A percentile compares a stretch with the other conserved stretches of the same genome.
These are phyloP conservation scores for Hypoxylon sp. DNA, from an alignment of 2,329 filamentous ascomycete species.

Conservation along the genomic window DNA sequence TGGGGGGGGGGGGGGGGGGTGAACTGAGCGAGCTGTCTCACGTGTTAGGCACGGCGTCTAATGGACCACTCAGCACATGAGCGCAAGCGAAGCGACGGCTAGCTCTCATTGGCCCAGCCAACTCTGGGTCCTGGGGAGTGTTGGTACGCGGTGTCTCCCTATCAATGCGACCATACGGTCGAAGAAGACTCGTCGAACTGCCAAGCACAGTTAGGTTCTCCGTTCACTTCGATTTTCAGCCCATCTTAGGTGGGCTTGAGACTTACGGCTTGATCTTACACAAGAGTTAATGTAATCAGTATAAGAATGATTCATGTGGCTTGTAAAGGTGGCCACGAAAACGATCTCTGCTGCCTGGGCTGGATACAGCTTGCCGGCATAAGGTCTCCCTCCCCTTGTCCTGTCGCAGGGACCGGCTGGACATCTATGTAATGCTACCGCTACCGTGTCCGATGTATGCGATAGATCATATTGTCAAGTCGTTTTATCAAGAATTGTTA, in stretches of 20 bases:
- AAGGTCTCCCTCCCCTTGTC: constrained; percentile 9
- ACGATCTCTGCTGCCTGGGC: constrained; percentile 1
- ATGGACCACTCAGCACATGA: constrained; percentile 25
- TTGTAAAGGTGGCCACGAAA: constrained; percentile 6
- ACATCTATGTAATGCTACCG: background rate
- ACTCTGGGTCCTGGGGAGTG: constrained; percentile 17
- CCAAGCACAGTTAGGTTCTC: constrained; percentile 8
- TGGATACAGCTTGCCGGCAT: constrained; percentile 4
- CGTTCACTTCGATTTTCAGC: background rate
- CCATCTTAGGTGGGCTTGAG: no score
- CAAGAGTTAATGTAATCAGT: background rate
- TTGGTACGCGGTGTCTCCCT: constrained; percentile 20
- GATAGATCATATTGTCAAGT: constrained; percentile 12
- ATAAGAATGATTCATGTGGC: background rate
- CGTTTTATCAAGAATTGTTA: background rate
- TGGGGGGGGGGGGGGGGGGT: constrained; percentile 35
- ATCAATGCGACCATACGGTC: constrained; percentile 9
- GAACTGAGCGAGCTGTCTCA: constrained; percentile 28
- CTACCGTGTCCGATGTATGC: background rate
- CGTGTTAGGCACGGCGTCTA: constrained; percentile 34
- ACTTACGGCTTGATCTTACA: background rate
- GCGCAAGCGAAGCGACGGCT: background rate
- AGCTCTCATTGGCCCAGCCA: constrained; percentile 9
- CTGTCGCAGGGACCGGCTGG: background rate
- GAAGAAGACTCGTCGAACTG: constrained; percentile 18